Percentiles rank a stretch among this genome's conserved stretches.
Evolutionary conservation across 2,329 filamentous ascomycete species (phyloP).

Genomic region (Paecilomyces sp.): DNA sequence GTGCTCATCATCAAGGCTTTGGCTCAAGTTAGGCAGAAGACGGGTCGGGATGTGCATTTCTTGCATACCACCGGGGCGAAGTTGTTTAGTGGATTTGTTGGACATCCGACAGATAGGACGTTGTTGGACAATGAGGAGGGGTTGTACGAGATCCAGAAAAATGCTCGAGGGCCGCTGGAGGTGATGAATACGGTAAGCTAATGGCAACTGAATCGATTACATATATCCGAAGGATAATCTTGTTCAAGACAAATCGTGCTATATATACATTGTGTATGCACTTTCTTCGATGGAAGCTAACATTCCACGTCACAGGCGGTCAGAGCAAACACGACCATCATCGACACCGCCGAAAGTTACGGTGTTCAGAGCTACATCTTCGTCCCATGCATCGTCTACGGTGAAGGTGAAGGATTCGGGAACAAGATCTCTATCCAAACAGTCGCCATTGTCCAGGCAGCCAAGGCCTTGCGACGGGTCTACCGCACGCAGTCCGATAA

Average conservation of each 20-base stretch:
- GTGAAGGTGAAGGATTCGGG: conserved; percentile 44
- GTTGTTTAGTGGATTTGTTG: conserved; percentile 43
- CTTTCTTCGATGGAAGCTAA: not conserved
- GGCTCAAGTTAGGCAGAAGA: conserved; percentile 34
- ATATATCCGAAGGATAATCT: too few relatives aligned
- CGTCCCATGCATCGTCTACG: conserved; percentile 48
- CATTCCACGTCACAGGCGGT: conserved; percentile 23
- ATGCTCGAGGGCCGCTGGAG: conserved; percentile 14
- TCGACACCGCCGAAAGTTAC: conserved; percentile 35
- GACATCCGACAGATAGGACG: conserved; percentile 33
- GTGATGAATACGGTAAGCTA: conserved; percentile 7
- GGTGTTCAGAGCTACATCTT: conserved; percentile 48
- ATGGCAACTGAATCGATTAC: not conserved
- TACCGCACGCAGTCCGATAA: conserved; percentile 35
- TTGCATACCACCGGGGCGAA: conserved; percentile 49
- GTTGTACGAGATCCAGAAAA: conserved; percentile 40
- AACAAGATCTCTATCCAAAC: conserved; percentile 48
- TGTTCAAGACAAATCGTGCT: too few relatives aligned
- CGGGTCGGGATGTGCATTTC: conserved; percentile 41
- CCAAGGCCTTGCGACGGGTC: conserved; percentile 32
- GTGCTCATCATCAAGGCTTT: conserved; percentile 41
- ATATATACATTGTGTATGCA: not conserved
- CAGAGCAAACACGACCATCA: conserved; percentile 35
- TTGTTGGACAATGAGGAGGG: conserved; percentile 39
- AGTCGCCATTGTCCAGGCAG: conserved; percentile 41